These are phyloP conservation scores for Monosporascus sp. DNA, from an alignment of 2,329 filamentous ascomycete species.

Conservation along the genomic window DNA sequence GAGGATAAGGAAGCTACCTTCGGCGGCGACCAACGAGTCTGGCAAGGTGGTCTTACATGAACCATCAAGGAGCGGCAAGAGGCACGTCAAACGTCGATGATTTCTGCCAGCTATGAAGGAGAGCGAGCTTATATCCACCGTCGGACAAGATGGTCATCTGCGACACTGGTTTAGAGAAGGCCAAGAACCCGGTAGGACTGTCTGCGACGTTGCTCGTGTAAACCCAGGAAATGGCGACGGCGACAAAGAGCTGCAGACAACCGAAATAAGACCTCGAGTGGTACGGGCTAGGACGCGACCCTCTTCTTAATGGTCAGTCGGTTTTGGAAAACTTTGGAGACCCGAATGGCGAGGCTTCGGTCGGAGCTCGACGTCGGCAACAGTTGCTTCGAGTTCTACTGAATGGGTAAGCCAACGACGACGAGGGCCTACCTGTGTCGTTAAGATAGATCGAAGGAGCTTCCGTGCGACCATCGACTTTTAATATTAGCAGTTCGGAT, in stretches of 20 bases:
- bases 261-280: constrained; percentile 28
- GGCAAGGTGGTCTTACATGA: constrained; percentile 17
- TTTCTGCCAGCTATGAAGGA: constrained; percentile 17
- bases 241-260: constrained; percentile 42
- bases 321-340: constrained; percentile 14
- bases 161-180: constrained; percentile 44
- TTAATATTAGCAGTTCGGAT: constrained; percentile 31
- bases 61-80: constrained; percentile 10
- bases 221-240: constrained; percentile 35
- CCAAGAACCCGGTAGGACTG: constrained; percentile 41
- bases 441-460: constrained; percentile 28
- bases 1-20: constrained; percentile 5
- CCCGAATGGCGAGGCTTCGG: constrained; percentile 23
- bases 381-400: constrained; percentile 17
- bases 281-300: constrained; percentile 23
- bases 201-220: constrained; percentile 43
- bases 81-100: constrained; percentile 11
- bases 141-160: constrained; percentile 49
- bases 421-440: constrained; percentile 17
- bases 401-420: constrained; percentile 22
- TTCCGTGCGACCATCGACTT: constrained; percentile 27
- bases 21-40: constrained; percentile 7
- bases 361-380: constrained; percentile 23
- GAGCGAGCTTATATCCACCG: constrained; percentile 32
- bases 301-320: constrained; percentile 7